Percentiles rank a stretch among this genome's conserved stretches.
Conservation (phyloP, 2,329 filamentous ascomycete genomes). For the Aspergillus aculeatinus region DNA sequence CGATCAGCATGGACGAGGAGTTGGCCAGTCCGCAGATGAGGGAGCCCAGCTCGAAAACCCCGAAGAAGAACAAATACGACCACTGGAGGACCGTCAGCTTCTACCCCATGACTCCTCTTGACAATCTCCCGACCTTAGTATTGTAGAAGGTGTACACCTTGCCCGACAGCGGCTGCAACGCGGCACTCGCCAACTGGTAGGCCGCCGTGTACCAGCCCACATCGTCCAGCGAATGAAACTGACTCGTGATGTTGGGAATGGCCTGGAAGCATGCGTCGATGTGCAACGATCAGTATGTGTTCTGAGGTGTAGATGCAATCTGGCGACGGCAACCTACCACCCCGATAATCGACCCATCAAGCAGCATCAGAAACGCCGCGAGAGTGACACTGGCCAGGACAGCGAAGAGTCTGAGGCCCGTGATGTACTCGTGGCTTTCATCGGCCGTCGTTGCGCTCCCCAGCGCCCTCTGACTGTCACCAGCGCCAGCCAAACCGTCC, state of each 20-base stretch:
- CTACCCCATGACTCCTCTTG: not conserved
- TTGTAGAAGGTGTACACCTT: not conserved
- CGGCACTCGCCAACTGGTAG: constrained; percentile 13
- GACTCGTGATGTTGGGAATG: constrained; percentile 30
- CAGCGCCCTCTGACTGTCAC: too few species aligned
- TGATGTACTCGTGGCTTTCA: not conserved
- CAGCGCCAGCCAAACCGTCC: too few species aligned
- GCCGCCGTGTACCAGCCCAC: constrained; percentile 40
- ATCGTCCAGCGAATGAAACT: constrained; percentile 30
- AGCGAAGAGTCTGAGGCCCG: not conserved
- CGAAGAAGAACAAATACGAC: constrained; percentile 33
- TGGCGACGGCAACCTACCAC: not conserved
- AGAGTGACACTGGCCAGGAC: not conserved
- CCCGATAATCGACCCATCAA: not conserved
- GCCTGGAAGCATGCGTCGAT: constrained; percentile 12
- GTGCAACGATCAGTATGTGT: too few species aligned
- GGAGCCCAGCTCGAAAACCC: constrained; percentile 45
- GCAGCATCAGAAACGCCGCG: not conserved
- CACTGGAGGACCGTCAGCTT: not conserved
- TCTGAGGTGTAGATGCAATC: too few species aligned
- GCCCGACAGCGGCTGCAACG: not conserved
- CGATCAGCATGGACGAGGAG: constrained; percentile 36
- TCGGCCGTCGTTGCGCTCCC: too few species aligned
- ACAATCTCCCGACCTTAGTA: not conserved
- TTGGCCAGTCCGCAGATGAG: constrained; percentile 43